Percentiles rank a stretch among this genome's conserved stretches.
Conservation (phyloP, 1,284 basidiomycete genomes). For the Entoloma clypeatum region DNA sequence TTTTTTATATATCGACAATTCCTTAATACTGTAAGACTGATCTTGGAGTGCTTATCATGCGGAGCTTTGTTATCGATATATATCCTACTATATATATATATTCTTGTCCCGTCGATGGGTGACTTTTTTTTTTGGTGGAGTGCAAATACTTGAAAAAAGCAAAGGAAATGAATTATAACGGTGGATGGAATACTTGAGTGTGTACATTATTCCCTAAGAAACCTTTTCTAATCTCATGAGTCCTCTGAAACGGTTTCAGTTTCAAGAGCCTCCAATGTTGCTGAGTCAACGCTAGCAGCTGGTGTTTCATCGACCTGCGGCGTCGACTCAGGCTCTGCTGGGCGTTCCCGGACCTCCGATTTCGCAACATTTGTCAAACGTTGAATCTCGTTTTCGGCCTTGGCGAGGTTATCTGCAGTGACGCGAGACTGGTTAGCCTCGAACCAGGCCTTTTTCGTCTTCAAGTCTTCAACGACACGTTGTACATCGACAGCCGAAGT, state of each 20-base stretch:
- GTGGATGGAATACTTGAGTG: slow-evolving; percentile 5
- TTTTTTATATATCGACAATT: slow-evolving; percentile 17
- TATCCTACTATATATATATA: slow-evolving; percentile 27
- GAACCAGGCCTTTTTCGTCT: slow-evolving; percentile 95
- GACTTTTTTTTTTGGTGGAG: too few relatives aligned
- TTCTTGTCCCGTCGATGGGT: slow-evolving; percentile 14
- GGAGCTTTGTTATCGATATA: slow-evolving; percentile 29
- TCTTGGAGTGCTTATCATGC: slow-evolving; percentile 19
- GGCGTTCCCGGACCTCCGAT: slow-evolving; percentile 42
- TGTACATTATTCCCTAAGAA: slow-evolving; percentile 8
- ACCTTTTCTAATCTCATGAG: slow-evolving; percentile 6
- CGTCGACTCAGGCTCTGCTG: slow-evolving; percentile 46
- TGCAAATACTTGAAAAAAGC: too few relatives aligned
- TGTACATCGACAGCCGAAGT: slow-evolving; percentile 74
- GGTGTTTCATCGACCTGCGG: slow-evolving; percentile 32
- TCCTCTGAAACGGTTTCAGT: slow-evolving; percentile 9
- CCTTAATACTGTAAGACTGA: slow-evolving; percentile 31
- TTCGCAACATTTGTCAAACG: slow-evolving; percentile 50
- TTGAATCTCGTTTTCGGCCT: slow-evolving; percentile 78
- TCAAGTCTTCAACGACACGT: slow-evolving; percentile 86
- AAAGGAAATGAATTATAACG: slow-evolving; percentile 4
- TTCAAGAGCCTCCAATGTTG: slow-evolving; percentile 12
- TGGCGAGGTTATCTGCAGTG: slow-evolving; percentile 70
- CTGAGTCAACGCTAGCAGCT: slow-evolving; percentile 25
- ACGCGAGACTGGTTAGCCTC: slow-evolving; percentile 70